Conservation (phyloP, 768 basidiomycete species). For the Suillus discolor region DNA sequence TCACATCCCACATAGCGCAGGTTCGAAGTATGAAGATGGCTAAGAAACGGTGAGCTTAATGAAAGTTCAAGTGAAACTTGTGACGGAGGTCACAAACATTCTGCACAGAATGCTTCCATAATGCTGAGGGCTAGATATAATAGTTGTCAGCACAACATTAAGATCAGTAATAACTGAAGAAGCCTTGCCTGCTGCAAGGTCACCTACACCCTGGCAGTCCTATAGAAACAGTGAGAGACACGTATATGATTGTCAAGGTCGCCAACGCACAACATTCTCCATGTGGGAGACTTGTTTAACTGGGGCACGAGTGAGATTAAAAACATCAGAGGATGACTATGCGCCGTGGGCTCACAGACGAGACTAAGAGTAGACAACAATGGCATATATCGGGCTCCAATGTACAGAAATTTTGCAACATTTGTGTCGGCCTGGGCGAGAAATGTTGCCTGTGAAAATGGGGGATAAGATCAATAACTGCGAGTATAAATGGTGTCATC, state of each 20-base stretch:
- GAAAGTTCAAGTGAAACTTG: background rate
- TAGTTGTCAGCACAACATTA: background rate
- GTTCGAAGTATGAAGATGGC: slow-evolving; percentile 1
- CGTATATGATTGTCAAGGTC: background rate
- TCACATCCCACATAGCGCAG: background rate
- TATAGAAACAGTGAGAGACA: background rate
- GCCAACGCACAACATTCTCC: background rate
- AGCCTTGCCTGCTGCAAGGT: background rate
- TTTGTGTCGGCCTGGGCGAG: background rate
- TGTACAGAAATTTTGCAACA: background rate
- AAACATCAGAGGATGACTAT: background rate
- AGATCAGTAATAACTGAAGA: too few relatives aligned
- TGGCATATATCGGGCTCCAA: background rate
- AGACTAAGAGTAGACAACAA: background rate
- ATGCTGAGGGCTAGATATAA: background rate
- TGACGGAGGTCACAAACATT: background rate
- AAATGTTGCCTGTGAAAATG: background rate
- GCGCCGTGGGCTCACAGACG: background rate
- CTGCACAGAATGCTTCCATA: background rate
- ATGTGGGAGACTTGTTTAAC: background rate
- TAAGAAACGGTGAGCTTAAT: background rate
- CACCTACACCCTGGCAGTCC: background rate
- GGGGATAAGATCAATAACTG: background rate
- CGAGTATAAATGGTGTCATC: background rate
- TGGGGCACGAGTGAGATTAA: background rate